These are phyloP conservation scores for Phaseolus lunatus DNA, from an alignment of 306 rosid species.

Conservation along the genomic window DNA sequence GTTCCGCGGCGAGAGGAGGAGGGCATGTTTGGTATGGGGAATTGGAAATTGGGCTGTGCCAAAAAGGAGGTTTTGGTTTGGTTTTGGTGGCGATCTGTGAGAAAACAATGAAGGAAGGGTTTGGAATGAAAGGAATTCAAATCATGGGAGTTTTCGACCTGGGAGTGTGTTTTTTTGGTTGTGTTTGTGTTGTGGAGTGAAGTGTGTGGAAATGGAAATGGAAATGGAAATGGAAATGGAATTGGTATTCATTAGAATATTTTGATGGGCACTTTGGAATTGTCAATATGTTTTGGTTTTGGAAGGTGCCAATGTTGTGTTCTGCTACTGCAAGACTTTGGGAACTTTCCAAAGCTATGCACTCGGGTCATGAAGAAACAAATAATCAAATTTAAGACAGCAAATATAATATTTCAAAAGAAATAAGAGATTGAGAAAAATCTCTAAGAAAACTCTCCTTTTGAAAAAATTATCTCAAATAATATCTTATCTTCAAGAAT, in stretches of 20 bases:
- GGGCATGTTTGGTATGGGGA: slow-evolving; percentile 53
- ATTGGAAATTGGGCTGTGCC: neutral
- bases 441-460: no score
- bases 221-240: no score
- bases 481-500: no score
- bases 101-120: neutral
- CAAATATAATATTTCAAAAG: no score
- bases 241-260: neutral
- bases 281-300: neutral
- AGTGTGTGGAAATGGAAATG: neutral
- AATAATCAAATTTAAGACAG: no score
- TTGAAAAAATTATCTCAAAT: no score
- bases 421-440: no score
- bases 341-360: no score
- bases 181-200: neutral
- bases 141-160: neutral
- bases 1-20: slow-evolving; percentile 73
- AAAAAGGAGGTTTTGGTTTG: neutral
- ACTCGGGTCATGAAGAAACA: no score
- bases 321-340: no score
- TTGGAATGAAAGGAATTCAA: neutral
- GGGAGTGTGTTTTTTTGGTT: neutral
- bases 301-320: neutral
- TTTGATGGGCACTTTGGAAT: neutral
- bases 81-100: neutral